These are phyloP conservation scores for Paraphoma chrysanthemicola DNA, from an alignment of 2,329 filamentous ascomycete genomes.

Conservation along the genomic window DNA sequence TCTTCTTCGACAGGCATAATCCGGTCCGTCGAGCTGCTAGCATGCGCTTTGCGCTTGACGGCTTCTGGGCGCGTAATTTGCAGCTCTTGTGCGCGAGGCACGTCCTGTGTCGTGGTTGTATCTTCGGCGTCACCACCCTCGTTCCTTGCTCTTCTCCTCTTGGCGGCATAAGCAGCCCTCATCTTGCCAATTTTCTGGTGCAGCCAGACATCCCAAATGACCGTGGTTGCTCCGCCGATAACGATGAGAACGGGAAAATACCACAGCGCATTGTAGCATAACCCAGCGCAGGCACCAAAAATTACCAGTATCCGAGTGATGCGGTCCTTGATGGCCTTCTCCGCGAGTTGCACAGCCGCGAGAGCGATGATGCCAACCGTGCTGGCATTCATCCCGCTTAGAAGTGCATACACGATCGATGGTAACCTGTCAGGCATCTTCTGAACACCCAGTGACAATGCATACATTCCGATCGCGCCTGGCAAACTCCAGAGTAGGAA, in stretches of 20 bases:
- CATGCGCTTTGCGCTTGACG: conserved; percentile 25
- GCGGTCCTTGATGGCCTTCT: conserved; percentile 71
- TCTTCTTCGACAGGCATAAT: conserved; percentile 14
- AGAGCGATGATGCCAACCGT: conserved; percentile 76
- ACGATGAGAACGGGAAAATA: conserved; percentile 74
- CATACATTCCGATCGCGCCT: conserved; percentile 74
- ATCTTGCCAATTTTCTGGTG: conserved; percentile 50
- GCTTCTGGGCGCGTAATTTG: conserved; percentile 24
- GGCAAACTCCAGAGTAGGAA: conserved; percentile 75
- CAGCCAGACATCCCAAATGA: conserved; percentile 64
- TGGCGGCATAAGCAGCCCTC: conserved; percentile 24
- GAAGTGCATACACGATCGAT: conserved; percentile 68
- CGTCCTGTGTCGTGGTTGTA: conserved; percentile 13
- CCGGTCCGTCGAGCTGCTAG: conserved; percentile 24
- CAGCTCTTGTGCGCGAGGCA: conserved; percentile 9
- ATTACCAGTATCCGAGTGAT: conserved; percentile 70
- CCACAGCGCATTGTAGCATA: conserved; percentile 77
- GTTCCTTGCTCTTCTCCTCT: conserved; percentile 21
- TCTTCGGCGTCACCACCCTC: conserved; percentile 31
- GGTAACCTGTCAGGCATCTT: conserved; percentile 67
- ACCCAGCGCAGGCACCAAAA: conserved; percentile 66
- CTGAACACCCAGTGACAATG: conserved; percentile 69
- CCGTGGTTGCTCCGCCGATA: conserved; percentile 59
- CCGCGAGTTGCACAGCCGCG: conserved; percentile 70
- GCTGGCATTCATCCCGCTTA: conserved; percentile 74